Base-by-base conservation (phyloP, 768 basidiomycete genomes). In the Suillus subluteus region DNA sequence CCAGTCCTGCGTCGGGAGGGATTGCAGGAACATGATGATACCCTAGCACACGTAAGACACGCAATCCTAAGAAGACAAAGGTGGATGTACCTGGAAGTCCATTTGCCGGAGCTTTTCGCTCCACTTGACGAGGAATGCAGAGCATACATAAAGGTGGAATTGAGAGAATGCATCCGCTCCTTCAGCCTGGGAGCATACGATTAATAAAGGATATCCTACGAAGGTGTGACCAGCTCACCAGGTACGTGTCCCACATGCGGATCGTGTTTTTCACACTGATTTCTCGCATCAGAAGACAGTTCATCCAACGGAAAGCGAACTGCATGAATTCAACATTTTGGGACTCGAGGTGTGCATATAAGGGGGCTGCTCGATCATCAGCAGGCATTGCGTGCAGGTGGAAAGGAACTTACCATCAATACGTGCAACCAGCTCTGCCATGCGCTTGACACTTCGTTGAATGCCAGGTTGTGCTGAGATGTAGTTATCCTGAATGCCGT, bases 231-330 rank as follows among this genome's bases (percentile, higher is more conserved):
- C 41, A 5, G 79, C 94, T 65, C 67, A 99, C 98, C 73, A 99
- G 80, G 78, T 99, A 99, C 15, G 98, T 99, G 76, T 99, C 98
- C 98, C 98, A 99, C 97, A 99, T 99, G 64, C 98, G 87, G 61
- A 98, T 94, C 21, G 97, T 99, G 76, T 98, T 97, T 72, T 91
- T 88, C 59, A 99, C 95, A 71, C 92, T 97, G 70, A 99, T 93
- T 81, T 99, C 98, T 65, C 98, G 86, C 97, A 99, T 98, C 66
- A 99, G 84, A 62, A 99, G 80, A 75, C 98, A 98, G 74, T 99
- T 99, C 96, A 99, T 98, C 98, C 98, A 99, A 62, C 98, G 87
- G 80, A 99, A 99, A 46, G 98, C 97, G 73, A 99, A 99, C 76
- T 99, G 98, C 91, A 99, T 98, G 75, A 98, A 99, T 81, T 99